These are phyloP conservation scores for Myriosclerotinia duriaeana DNA, from an alignment of 2,329 filamentous ascomycete genomes.

Conservation along the genomic window DNA sequence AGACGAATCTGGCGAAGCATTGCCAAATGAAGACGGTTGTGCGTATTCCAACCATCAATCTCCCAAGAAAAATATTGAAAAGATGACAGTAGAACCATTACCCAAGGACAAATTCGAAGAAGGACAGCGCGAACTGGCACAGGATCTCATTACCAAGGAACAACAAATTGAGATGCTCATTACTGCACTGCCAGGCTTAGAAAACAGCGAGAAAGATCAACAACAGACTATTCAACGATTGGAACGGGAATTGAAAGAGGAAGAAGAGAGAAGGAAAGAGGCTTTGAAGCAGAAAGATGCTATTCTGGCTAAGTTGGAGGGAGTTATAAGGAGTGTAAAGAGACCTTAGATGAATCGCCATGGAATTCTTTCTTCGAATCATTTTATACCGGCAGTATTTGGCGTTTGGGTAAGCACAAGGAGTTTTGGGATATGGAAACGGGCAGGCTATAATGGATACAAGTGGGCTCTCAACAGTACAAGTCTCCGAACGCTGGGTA, in stretches of 20 bases:
- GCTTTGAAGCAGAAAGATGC: slow-evolving; percentile 64
- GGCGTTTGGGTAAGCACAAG: slow-evolving; percentile 27
- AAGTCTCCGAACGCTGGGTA: neutral
- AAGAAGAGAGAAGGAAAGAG: slow-evolving; percentile 61
- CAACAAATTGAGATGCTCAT: slow-evolving; percentile 81
- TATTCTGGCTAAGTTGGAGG: slow-evolving; percentile 59
- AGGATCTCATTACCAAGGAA: slow-evolving; percentile 75
- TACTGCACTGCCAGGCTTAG: slow-evolving; percentile 71
- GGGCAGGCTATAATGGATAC: neutral
- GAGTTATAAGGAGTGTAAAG: slow-evolving; percentile 59
- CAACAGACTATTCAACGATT: slow-evolving; percentile 63
- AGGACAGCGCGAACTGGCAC: slow-evolving; percentile 69
- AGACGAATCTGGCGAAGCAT: slow-evolving; percentile 33
- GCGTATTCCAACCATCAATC: neutral
- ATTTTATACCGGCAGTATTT: neutral
- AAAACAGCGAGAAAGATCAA: slow-evolving; percentile 76
- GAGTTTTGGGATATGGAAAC: neutral
- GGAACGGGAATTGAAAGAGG: slow-evolving; percentile 63
- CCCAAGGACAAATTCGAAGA: slow-evolving; percentile 63
- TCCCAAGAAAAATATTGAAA: slow-evolving; percentile 25
- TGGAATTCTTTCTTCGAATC: neutral
- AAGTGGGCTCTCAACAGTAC: neutral
- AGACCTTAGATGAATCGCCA: slow-evolving; percentile 50
- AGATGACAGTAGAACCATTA: slow-evolving; percentile 56
- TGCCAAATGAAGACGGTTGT: slow-evolving; percentile 19